These are phyloP conservation scores for Cryptosporidium ryanae DNA, from an alignment of 169 alveolate species.

Conservation along the genomic window DNA sequence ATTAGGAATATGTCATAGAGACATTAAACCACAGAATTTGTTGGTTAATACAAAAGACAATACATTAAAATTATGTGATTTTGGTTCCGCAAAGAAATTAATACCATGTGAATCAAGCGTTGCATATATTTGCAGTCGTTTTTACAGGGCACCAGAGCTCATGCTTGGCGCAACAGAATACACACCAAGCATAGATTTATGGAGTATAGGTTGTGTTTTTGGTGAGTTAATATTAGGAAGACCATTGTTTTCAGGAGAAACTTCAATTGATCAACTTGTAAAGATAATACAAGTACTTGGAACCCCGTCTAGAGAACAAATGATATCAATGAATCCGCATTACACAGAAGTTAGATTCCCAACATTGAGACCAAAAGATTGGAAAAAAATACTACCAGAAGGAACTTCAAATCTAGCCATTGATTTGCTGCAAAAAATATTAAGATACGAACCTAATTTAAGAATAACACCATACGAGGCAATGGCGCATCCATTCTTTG, in stretches of 20 bases:
- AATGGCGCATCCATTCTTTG: conserved; percentile 94
- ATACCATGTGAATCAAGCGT: conserved; percentile 93
- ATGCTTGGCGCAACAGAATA: conserved; percentile 98
- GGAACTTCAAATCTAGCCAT: conserved; percentile 85
- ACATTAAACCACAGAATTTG: conserved; percentile 98
- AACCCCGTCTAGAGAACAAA: conserved; percentile 92
- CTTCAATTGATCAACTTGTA: conserved; percentile 95
- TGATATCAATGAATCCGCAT: conserved; percentile 94
- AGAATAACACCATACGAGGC: conserved; percentile 89
- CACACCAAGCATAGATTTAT: conserved; percentile 96
- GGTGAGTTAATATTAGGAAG: conserved; percentile 94
- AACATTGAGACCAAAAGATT: conserved; percentile 85
- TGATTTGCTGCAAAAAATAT: conserved; percentile 82
- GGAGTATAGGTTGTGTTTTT: conserved; percentile 97
- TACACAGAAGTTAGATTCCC: conserved; percentile 93
- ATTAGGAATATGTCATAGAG: conserved; percentile 96
- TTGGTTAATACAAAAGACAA: conserved; percentile 93
- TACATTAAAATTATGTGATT: conserved; percentile 94
- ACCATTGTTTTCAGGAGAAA: conserved; percentile 97
- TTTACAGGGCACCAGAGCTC: conserved; percentile 99
- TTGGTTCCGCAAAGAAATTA: conserved; percentile 97
- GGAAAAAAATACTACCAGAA: conserved; percentile 85
- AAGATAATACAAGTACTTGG: conserved; percentile 92
- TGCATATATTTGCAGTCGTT: conserved; percentile 96
- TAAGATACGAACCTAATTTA: conserved; percentile 88